These are phyloP conservation scores for Solanum aculeatissimum DNA, from an alignment of 305 asterid genomes.

Conservation along the genomic window DNA sequence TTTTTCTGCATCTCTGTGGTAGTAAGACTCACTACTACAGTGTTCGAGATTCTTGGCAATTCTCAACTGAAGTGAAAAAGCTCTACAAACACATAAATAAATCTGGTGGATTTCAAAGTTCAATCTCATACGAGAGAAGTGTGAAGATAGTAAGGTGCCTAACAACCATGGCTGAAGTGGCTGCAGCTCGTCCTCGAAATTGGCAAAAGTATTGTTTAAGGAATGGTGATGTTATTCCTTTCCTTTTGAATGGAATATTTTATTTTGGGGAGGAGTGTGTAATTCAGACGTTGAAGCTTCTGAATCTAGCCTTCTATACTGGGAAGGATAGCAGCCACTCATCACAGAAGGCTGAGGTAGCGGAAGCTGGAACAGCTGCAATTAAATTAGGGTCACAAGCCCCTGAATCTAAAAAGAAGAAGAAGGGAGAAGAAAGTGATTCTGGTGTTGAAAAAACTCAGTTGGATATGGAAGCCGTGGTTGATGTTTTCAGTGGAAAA, in stretches of 20 bases:
- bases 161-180: slow-evolving; percentile 87
- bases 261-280: slow-evolving; percentile 92
- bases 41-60: slow-evolving; percentile 95
- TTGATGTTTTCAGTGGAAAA: slow-evolving; percentile 62
- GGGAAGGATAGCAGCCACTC: slow-evolving; percentile 71
- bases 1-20: slow-evolving; percentile 94
- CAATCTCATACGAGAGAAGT: slow-evolving; percentile 87
- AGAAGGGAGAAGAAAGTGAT: slow-evolving; percentile 90
- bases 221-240: slow-evolving; percentile 74
- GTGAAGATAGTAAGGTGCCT: slow-evolving; percentile 94
- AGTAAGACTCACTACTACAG: slow-evolving; percentile 98
- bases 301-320: slow-evolving; percentile 79
- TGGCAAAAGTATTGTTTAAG: slow-evolving; percentile 97
- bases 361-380: slow-evolving; percentile 48
- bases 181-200: slow-evolving; percentile 91
- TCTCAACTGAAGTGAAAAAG: slow-evolving; percentile 83
- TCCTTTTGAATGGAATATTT: slow-evolving; percentile 77
- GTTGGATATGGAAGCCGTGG: slow-evolving; percentile 89
- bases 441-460: slow-evolving; percentile 65
- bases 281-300: slow-evolving; percentile 72
- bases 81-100: slow-evolving; percentile 82
- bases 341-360: slow-evolving; percentile 71
- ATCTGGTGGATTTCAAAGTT: slow-evolving; percentile 89
- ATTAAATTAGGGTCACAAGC: slow-evolving; percentile 61
- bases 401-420: slow-evolving; percentile 78